Conservation (phyloP, 768 basidiomycete genomes). For the Rhodotorula toruloides region DNA sequence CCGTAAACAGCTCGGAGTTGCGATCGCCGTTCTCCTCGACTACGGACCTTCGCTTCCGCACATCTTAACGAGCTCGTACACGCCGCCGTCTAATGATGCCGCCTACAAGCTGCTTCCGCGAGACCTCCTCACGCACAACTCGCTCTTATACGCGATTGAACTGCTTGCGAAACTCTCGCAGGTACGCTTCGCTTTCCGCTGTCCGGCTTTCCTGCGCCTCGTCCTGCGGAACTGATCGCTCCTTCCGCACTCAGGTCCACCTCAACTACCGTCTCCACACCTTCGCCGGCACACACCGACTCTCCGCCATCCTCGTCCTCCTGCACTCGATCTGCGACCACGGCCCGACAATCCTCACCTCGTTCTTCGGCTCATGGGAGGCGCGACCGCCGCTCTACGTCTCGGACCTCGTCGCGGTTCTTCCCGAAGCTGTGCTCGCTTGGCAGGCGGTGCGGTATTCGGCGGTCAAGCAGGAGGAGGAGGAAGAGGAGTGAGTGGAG, state of each 20-base stretch:
- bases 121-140: neutral
- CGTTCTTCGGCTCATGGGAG: neutral
- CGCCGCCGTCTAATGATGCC: too few relatives aligned
- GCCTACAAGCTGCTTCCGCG: too few relatives aligned
- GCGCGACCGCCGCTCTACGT: neutral
- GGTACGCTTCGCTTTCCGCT: neutral
- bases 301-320: neutral
- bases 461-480: neutral
- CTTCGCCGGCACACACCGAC: neutral
- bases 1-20: neutral
- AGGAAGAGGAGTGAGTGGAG: constrained; percentile 1
- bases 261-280: neutral
- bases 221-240: neutral
- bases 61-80: neutral
- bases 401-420: neutral
- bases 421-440: neutral
- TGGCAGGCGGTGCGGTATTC: neutral
- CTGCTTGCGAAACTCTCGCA: neutral
- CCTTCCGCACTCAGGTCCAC: neutral
- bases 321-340: neutral
- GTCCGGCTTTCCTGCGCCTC: neutral
- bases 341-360: neutral
- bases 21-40: neutral
- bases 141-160: neutral
- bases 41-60: neutral